Evolutionary conservation across 108 stramenopile genomes (phyloP).

Genomic region (Bacterosira constricta): DNA sequence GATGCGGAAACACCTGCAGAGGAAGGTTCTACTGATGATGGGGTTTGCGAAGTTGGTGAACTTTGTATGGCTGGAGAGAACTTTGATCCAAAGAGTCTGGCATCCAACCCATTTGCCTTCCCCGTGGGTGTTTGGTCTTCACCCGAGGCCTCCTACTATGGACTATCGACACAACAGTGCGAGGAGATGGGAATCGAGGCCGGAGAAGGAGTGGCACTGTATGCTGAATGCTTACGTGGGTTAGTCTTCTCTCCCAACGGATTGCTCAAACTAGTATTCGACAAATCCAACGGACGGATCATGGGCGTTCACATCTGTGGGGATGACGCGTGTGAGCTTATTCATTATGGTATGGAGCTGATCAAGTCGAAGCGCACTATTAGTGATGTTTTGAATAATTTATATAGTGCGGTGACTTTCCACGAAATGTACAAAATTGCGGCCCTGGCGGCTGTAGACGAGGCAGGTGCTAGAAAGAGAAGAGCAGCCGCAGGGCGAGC

Average conservation of each 20-base stretch:
- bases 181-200: constrained; percentile 71
- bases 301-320: constrained; percentile 87
- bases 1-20: constrained; percentile 19
- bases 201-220: constrained; percentile 78
- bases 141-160: constrained; percentile 82
- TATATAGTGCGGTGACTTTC: constrained; percentile 82
- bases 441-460: constrained; percentile 57
- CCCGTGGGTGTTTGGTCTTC: constrained; percentile 82
- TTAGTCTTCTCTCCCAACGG: constrained; percentile 84
- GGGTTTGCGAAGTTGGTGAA: constrained; percentile 48
- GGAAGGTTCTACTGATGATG: background rate
- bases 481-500: constrained; percentile 74
- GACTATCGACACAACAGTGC: constrained; percentile 66
- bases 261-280: constrained; percentile 78
- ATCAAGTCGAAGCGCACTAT: constrained; percentile 74
- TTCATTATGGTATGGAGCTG: constrained; percentile 88
- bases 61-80: constrained; percentile 49
- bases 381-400: constrained; percentile 52
- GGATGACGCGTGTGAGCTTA: constrained; percentile 84
- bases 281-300: constrained; percentile 67
- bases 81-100: constrained; percentile 77
- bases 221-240: constrained; percentile 82
- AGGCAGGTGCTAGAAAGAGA: constrained; percentile 46
- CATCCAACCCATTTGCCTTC: constrained; percentile 86
- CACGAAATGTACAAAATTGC: constrained; percentile 86